Evolutionary conservation across 2,329 filamentous ascomycete genomes (phyloP).

Genomic region (Paecilomyces niveus): DNA sequence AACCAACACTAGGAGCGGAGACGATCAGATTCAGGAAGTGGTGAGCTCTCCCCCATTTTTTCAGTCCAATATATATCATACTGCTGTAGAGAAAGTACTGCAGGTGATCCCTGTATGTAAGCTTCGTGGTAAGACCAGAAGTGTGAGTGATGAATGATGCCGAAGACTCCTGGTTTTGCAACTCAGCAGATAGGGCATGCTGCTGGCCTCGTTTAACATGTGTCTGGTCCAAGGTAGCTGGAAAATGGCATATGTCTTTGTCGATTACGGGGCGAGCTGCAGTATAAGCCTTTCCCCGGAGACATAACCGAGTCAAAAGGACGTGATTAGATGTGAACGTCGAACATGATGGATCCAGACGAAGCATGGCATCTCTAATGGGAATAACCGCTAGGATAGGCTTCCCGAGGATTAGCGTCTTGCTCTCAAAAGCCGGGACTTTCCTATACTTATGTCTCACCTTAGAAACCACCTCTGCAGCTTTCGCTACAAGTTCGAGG

Average conservation of each 20-base stretch:
- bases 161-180: constrained; percentile 18
- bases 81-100: constrained; percentile 61
- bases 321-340: constrained; percentile 39
- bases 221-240: constrained; percentile 17
- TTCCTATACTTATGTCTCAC: constrained; percentile 15
- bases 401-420: constrained; percentile 19
- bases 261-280: constrained; percentile 36
- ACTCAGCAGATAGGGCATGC: constrained; percentile 19
- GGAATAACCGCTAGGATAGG: constrained; percentile 32
- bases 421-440: not conserved
- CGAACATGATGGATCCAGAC: constrained; percentile 35
- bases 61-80: constrained; percentile 56
- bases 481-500: constrained; percentile 24
- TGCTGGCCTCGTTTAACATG: constrained; percentile 13
- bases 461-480: constrained; percentile 27
- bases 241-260: constrained; percentile 36
- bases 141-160: constrained; percentile 26
- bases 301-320: constrained; percentile 33
- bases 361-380: constrained; percentile 37
- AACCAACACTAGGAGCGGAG: constrained; percentile 57
- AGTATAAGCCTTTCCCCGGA: constrained; percentile 34
- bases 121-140: constrained; percentile 32
- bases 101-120: constrained; percentile 41
- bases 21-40: constrained; percentile 59
- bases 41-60: constrained; percentile 57